Evolutionary conservation across 2,329 filamentous ascomycete species (phyloP).

Genomic region (Colletotrichum noveboracense): DNA sequence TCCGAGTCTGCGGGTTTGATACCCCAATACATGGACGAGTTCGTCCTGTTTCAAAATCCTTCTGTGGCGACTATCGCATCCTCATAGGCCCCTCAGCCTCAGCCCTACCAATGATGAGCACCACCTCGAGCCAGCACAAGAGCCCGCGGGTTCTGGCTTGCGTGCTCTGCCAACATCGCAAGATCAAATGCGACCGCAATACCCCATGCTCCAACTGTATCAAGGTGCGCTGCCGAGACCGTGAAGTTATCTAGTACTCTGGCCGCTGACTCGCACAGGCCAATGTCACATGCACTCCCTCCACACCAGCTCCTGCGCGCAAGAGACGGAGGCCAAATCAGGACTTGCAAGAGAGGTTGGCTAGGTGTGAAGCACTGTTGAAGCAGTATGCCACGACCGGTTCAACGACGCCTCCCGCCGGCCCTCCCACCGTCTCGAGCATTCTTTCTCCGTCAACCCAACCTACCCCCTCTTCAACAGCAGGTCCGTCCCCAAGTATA

Average conservation of each 20-base stretch:
- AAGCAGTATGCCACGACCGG: slow-evolving; percentile 58
- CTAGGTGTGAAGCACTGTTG: slow-evolving; percentile 62
- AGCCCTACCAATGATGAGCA: slow-evolving; percentile 17
- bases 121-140: slow-evolving; percentile 32
- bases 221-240: slow-evolving; percentile 50
- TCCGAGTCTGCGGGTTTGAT: neutral
- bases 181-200: slow-evolving; percentile 67
- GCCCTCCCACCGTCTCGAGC: slow-evolving; percentile 24
- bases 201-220: slow-evolving; percentile 65
- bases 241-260: neutral
- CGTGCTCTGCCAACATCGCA: slow-evolving; percentile 64
- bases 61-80: neutral
- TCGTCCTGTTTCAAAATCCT: neutral
- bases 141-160: slow-evolving; percentile 56
- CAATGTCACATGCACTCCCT: slow-evolving; percentile 64
- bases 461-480: slow-evolving; percentile 6
- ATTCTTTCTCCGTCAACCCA: neutral
- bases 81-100: slow-evolving; percentile 3
- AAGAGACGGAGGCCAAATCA: slow-evolving; percentile 66
- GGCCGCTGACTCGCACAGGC: slow-evolving; percentile 43
- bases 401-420: slow-evolving; percentile 22
- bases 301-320: slow-evolving; percentile 63
- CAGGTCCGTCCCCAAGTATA: slow-evolving; percentile 12
- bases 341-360: slow-evolving; percentile 65
- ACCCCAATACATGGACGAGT: slow-evolving; percentile 13